Base-by-base conservation (phyloP, 2,329 filamentous ascomycete genomes). In the Aschersonia sp. region DNA sequence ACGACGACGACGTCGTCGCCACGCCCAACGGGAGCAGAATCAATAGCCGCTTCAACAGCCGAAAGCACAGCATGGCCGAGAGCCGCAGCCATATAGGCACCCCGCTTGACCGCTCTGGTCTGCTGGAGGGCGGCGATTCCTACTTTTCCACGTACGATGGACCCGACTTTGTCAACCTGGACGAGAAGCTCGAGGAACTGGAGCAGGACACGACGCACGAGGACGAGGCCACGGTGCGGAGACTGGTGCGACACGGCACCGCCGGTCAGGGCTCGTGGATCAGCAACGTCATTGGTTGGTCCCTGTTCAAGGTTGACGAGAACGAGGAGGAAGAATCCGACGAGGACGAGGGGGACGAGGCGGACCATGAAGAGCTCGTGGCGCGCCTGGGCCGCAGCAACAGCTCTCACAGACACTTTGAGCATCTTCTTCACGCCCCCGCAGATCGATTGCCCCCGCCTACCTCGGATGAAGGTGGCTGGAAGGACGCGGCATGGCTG, bases 401-500 rank as follows among this genome's bases (percentile, higher is more conserved):
- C 9, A 64, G 60, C 49, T 64, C 64, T 37, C 58, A 57, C 30
- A 58, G 62, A 39, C 62, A 66, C 45, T 62, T 66, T 30, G 68
- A 68, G 52, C 68, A 67, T 42, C 59, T 69, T 46, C 61, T 66
- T 4, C 64, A 59, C 32, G 48, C 59, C n/a, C 58, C 66, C 0
- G 66, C 71, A 44, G 71, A 74, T 45, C 62, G 62, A 8, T 63
- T 79, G 58, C 74, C 58, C 32, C 65, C 69, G 8, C 66, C 66
- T 45, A 70, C 70, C 41, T 65, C 69, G 7, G 71, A 81, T 46
- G 72, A 76, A 42, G 77, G 76, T 12, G 73, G 73, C 7, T 83
- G 79, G 80, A 71, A 76, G 49, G 81, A 84, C 60, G 80, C 79
- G 30, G 78, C 78, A 12, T 84, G 80, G 81, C 61, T 84, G 44